Conservation (phyloP, 2,329 filamentous ascomycete genomes). For the Pseudogymnoascus sp. region DNA sequence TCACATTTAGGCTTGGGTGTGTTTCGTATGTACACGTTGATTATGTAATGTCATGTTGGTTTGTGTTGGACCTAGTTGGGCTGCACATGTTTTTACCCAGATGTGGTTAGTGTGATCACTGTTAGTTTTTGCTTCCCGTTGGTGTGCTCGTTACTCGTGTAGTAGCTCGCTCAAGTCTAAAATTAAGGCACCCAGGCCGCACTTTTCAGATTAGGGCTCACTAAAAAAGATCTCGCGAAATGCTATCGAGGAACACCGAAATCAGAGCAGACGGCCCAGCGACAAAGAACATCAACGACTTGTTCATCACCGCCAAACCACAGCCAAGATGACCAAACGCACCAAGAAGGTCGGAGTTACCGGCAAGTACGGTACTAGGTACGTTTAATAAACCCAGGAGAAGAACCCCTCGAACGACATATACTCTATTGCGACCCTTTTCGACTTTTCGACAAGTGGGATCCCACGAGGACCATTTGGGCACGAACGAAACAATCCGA, state of each 20-base stretch:
- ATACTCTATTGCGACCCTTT: conserved; percentile 10
- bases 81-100: background rate
- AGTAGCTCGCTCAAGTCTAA: background rate
- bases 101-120: background rate
- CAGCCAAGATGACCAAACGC: conserved; percentile 83
- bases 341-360: conserved; percentile 98
- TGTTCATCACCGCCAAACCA: conserved; percentile 22
- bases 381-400: conserved; percentile 34
- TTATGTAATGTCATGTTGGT: background rate
- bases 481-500: background rate
- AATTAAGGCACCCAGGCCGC: background rate
- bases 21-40: background rate
- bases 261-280: conserved; percentile 7
- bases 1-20: background rate
- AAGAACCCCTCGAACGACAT: conserved; percentile 19
- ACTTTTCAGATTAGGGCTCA: conserved; percentile 4
- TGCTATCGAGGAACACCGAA: conserved; percentile 7
- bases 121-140: background rate
- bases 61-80: background rate
- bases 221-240: conserved; percentile 8
- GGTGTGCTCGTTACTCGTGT: background rate
- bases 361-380: conserved; percentile 97
- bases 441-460: conserved; percentile 4
- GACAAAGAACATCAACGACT: conserved; percentile 8
- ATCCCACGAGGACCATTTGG: conserved; percentile 10